phyloP scores from a whole-genome alignment of 139 green algal genomes.

The Penium margaritaceum region DNA sequence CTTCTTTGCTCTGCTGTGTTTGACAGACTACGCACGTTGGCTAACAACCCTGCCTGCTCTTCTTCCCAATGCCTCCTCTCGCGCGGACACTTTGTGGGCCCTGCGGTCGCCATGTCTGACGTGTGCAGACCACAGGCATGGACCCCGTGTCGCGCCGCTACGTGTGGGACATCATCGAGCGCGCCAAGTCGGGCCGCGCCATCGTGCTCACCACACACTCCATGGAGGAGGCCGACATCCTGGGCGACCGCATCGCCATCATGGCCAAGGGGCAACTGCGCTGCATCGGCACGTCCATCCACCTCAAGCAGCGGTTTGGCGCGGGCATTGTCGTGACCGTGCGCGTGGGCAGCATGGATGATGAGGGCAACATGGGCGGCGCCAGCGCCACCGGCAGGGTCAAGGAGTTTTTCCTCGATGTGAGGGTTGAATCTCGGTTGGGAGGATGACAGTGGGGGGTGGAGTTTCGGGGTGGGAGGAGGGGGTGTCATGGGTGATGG shows the following conservation, averaged over 20 bases:
- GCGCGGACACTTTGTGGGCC: no score
- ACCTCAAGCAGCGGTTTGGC: conserved; percentile 43
- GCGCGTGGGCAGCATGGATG: background rate
- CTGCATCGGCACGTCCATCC: conserved; percentile 48
- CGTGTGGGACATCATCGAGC: conserved; percentile 40
- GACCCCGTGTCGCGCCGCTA: conserved; percentile 70
- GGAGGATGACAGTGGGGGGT: background rate
- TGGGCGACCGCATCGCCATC: conserved; percentile 57
- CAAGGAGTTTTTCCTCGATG: background rate
- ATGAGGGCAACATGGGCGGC: background rate
- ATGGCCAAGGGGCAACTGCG: conserved; percentile 47
- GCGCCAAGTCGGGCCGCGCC: conserved; percentile 31
- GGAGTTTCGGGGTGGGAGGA: background rate
- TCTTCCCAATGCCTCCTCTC: no score
- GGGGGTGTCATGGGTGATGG: no score
- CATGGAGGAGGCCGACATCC: conserved; percentile 57
- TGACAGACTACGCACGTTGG: no score
- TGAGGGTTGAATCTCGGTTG: no score
- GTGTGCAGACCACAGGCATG: conserved; percentile 68
- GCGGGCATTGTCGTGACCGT: background rate
- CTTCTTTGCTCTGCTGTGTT: no score
- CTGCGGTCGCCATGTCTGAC: no score
- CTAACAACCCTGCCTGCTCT: no score
- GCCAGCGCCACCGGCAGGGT: background rate
- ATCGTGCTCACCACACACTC: conserved; percentile 59